Percentiles rank a stretch among this genome's conserved stretches.
phyloP scores from a whole-genome alignment of 345 rosid genomes.

The Pistacia integerrima region DNA sequence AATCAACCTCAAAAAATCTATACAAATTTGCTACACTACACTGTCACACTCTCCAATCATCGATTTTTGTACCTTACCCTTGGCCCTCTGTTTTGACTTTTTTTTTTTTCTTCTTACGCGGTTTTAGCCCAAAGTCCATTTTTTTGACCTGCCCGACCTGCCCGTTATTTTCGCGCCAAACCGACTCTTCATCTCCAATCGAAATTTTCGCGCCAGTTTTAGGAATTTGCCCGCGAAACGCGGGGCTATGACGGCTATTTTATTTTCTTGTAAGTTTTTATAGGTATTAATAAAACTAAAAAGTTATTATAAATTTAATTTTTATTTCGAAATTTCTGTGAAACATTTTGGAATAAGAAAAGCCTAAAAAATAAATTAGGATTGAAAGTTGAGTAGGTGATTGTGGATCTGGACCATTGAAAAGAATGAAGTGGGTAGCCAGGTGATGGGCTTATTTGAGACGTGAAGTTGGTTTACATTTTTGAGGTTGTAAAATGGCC shows the following conservation, averaged over 20 bases:
- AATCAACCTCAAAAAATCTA: too few relatives aligned
- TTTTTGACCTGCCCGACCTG: conserved; percentile 32
- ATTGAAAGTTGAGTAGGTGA: too few relatives aligned
- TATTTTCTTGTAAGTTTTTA: not conserved
- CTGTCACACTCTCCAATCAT: conserved; percentile 9
- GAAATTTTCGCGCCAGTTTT: conserved; percentile 29
- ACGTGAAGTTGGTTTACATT: not conserved
- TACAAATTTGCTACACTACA: not conserved
- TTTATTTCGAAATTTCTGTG: too few relatives aligned
- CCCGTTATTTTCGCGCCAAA: conserved; percentile 40
- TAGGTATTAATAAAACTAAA: too few relatives aligned
- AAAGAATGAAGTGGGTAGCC: not conserved
- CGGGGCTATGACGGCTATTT: conserved; percentile 20
- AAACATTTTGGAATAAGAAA: too few relatives aligned
- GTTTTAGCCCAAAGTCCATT: conserved; percentile 21
- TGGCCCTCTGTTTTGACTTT: conserved; percentile 17
- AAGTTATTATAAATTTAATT: too few relatives aligned
- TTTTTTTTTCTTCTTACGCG: conserved; percentile 18
- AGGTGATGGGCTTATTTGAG: not conserved
- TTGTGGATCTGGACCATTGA: not conserved
- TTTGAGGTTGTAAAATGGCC: not conserved
- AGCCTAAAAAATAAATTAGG: too few relatives aligned
- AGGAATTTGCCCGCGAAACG: conserved; percentile 26
- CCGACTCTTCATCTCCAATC: not conserved
- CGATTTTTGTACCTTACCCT: conserved; percentile 23